A percentile compares a stretch with the other conserved stretches of the same genome.
Conservation (phyloP, 192 early-diverging fungal genomes). For the Coemansia nantahalensis region DNA sequence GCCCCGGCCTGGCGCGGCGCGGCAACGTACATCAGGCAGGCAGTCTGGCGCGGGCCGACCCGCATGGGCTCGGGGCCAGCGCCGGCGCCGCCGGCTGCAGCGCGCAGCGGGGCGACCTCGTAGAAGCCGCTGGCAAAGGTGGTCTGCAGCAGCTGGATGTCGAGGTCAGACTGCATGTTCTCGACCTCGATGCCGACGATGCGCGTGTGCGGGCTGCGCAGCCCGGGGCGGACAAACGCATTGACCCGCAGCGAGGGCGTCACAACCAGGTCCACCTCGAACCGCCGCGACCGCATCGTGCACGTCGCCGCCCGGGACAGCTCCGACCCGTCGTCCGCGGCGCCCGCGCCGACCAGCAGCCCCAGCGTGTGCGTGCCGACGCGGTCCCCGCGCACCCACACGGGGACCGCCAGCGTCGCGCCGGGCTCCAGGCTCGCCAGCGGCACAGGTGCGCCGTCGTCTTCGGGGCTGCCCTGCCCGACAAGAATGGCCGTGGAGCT, state of each 20-base stretch:
- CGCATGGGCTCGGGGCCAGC: not conserved
- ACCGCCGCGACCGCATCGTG: slow-evolving; percentile 38
- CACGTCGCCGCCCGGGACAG: not conserved
- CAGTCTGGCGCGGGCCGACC: slow-evolving; percentile 36
- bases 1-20: slow-evolving; percentile 7
- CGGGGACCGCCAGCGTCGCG: slow-evolving; percentile 67
- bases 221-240: slow-evolving; percentile 87
- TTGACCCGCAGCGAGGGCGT: slow-evolving; percentile 88
- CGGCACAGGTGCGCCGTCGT: no score
- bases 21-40: slow-evolving; percentile 35
- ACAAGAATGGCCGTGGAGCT: slow-evolving; percentile 29
- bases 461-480: no score
- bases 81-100: not conserved
- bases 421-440: slow-evolving; percentile 59
- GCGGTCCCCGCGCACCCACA: slow-evolving; percentile 90
- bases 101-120: slow-evolving; percentile 20
- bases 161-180: slow-evolving; percentile 30
- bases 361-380: slow-evolving; percentile 75
- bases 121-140: slow-evolving; percentile 40
- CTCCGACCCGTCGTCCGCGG: not conserved
- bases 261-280: slow-evolving; percentile 59
- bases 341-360: slow-evolving; percentile 30
- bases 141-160: slow-evolving; percentile 42
- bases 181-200: slow-evolving; percentile 88
- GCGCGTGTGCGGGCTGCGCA: slow-evolving; percentile 73